Evolutionary conservation across 1,284 basidiomycete species (phyloP).

Genomic region (Heliocybe sulcata): DNA sequence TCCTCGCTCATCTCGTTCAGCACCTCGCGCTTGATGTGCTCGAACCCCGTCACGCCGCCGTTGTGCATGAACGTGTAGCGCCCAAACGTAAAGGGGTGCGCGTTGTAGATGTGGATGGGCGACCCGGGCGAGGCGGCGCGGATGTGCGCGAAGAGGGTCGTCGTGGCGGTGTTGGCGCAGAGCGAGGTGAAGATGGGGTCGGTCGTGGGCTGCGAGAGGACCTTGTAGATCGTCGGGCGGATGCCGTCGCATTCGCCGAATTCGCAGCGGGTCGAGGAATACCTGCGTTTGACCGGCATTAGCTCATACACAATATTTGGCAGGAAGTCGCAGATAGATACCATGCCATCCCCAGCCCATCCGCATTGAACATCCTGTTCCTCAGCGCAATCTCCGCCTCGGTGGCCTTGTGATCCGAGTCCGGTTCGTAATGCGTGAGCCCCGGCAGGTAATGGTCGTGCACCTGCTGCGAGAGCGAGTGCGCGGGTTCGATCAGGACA

Average conservation of each 20-base stretch:
- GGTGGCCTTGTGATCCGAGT: slow-evolving; percentile 10
- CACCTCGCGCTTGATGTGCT: slow-evolving; percentile 17
- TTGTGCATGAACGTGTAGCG: slow-evolving; percentile 32
- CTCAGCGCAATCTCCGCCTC: slow-evolving; percentile 18
- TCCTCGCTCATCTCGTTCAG: slow-evolving; percentile 16
- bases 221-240: slow-evolving; percentile 25
- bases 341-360: slow-evolving; percentile 19
- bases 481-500: slow-evolving; percentile 24
- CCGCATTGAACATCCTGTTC: slow-evolving; percentile 24
- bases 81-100: slow-evolving; percentile 31
- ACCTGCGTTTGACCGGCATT: slow-evolving; percentile 11
- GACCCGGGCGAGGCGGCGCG: slow-evolving; percentile 22
- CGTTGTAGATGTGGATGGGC: slow-evolving; percentile 25
- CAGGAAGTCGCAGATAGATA: slow-evolving; percentile 6
- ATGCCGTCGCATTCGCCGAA: slow-evolving; percentile 22
- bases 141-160: slow-evolving; percentile 27
- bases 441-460: slow-evolving; percentile 27
- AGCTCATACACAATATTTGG: not conserved
- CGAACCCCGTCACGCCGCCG: slow-evolving; percentile 25
- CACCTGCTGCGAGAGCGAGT: slow-evolving; percentile 27
- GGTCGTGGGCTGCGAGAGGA: slow-evolving; percentile 23
- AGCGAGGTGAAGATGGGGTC: slow-evolving; percentile 25
- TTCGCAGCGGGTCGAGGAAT: slow-evolving; percentile 17
- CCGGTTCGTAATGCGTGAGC: slow-evolving; percentile 20
- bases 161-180: slow-evolving; percentile 22